Conservation (phyloP, 495 filamentous ascomycete species). For the Annulohypoxylon nitens region DNA sequence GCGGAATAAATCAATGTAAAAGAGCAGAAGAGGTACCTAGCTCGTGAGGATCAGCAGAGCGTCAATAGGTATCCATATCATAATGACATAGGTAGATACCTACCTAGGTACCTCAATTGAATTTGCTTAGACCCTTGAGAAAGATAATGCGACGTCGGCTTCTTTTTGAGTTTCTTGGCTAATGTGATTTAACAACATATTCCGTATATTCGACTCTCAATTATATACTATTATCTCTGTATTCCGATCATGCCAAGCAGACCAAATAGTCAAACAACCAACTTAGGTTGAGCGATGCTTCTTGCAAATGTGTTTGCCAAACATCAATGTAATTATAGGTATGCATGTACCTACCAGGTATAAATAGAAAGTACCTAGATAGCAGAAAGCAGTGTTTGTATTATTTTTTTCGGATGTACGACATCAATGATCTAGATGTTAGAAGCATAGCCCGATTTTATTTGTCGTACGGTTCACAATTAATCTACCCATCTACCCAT, state of each 20-base stretch:
- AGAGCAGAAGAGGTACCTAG: background rate
- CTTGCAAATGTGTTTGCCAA: background rate
- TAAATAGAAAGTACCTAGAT: background rate
- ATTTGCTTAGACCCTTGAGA: background rate
- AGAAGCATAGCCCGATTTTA: background rate
- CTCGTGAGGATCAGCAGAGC: slow-evolving; percentile 2
- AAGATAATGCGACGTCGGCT: background rate
- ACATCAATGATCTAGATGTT: background rate
- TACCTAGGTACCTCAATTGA: too few species aligned
- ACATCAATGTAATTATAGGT: background rate
- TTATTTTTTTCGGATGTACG: slow-evolving; percentile 1
- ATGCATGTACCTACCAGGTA: slow-evolving; percentile 5
- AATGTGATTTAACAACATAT: slow-evolving; percentile 15
- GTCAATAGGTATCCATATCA: background rate
- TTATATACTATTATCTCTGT: background rate
- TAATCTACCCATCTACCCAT: slow-evolving; percentile 1
- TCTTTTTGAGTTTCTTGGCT: slow-evolving; percentile 5
- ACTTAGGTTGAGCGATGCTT: background rate
- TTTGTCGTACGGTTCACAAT: slow-evolving; percentile 9
- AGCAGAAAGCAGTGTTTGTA: slow-evolving; percentile 20
- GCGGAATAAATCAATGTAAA: background rate
- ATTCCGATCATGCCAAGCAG: background rate
- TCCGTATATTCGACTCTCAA: slow-evolving; percentile 5
- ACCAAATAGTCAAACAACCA: background rate
- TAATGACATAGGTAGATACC: background rate